Conservation (phyloP, 202 grass and related monocot species). For the Zoysia matrella region DNA sequence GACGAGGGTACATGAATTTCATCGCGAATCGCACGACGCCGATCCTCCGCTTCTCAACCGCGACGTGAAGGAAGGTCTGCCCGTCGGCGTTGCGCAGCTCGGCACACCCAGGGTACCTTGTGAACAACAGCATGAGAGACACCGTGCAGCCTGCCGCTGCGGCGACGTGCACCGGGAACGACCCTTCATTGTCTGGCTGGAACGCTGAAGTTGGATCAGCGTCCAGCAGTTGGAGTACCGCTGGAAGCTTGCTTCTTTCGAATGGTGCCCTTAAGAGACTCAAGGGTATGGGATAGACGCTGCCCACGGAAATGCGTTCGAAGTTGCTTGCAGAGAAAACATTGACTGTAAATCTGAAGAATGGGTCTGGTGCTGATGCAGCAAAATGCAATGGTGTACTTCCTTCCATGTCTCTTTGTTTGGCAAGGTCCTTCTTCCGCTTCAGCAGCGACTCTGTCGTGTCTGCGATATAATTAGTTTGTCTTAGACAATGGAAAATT, state of each 20-base stretch:
- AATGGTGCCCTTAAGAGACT: neutral
- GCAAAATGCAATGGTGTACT: constrained; percentile 35
- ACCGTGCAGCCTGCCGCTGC: neutral
- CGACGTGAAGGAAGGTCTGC: constrained; percentile 22
- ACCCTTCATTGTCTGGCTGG: neutral
- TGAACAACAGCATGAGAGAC: neutral
- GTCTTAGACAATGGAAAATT: neutral
- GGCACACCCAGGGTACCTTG: neutral
- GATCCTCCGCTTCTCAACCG: neutral
- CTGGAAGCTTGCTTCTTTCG: neutral
- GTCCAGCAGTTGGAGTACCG: neutral
- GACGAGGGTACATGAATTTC: no score
- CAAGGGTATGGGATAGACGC: neutral
- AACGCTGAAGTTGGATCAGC: neutral
- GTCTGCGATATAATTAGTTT: neutral
- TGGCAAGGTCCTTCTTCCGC: neutral
- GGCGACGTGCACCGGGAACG: no score
- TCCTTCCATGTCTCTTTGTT: neutral
- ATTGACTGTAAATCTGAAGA: neutral
- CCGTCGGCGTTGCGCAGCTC: constrained; percentile 5
- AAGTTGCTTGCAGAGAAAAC: neutral
- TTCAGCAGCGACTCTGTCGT: neutral
- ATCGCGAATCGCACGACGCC: neutral
- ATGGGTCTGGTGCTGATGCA: neutral
- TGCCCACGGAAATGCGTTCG: neutral